Evolutionary conservation across 1,284 basidiomycete genomes (phyloP), one percentile per base, ranked within the genome.

Genomic region (Fomitopsis palustris): DNA sequence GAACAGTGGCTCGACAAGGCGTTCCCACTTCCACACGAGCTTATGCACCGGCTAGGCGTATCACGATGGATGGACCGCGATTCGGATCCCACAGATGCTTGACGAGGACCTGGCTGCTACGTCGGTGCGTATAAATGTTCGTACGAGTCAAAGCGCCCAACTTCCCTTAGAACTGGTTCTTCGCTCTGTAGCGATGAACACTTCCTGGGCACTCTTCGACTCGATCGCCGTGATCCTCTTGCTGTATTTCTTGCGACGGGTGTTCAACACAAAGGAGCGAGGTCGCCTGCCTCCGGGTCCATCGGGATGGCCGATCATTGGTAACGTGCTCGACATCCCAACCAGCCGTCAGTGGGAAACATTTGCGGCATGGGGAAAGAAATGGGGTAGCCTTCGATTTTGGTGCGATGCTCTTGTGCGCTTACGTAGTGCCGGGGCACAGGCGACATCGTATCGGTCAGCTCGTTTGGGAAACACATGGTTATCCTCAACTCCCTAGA

Each of bases 401-500:
- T 37, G 16, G n/a, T 29, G 2, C 2, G 45, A 17, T 9, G 19
- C 7, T 42, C 14, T 9, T 19, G 8, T 6, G 52, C 21, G 12
- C 9, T 35, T 56, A 10, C 12, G 29, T 39, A 3, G 23, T 23
- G 35, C 17, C 14, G 3, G 14, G 25, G 25, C 25, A 23, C 41
- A 70, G 70, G 69, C 27, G 65, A 65, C 43, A 69, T 72, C 43
- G 29, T 69, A 1, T 66, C 63, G 12, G 58, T 66, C 4, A 82
- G 80, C 25, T 70, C 88, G 23, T 72, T 88, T 10, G 86, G 86
- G 1, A 83, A 87, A 61, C 75, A 81, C 33, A 72, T 87, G 31
- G 69, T 90, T 53, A 74, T 89, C 47, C 67, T 90, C 27, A 87
- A 85, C 67, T 84, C 81, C 4, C 72, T 77, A 4, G 72, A 81